Percentiles rank a stretch among this genome's conserved stretches.
phyloP scores from a whole-genome alignment of 352 stramenopile species.

The Phytophthora megakarya region DNA sequence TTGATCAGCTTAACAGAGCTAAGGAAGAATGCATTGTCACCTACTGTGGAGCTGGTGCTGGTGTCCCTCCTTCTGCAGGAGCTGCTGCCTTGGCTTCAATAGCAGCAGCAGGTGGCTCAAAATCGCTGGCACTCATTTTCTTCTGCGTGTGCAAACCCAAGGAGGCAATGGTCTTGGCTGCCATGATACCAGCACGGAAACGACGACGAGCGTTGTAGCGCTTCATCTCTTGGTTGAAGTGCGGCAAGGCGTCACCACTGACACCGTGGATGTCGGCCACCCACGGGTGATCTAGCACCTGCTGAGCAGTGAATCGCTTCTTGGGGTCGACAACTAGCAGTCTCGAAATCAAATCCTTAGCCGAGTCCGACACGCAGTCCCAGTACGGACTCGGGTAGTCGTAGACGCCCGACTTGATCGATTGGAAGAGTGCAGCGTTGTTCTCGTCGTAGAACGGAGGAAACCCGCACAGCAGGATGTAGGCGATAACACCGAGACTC shows the following conservation, averaged over 20 bases:
- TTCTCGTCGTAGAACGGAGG: conserved; percentile 97
- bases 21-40: neutral
- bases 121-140: conserved; percentile 40
- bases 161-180: conserved; percentile 69
- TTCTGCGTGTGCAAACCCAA: conserved; percentile 48
- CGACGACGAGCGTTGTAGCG: conserved; percentile 84
- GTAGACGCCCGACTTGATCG: conserved; percentile 90
- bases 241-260: conserved; percentile 76
- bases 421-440: conserved; percentile 88
- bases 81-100: conserved; percentile 12
- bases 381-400: conserved; percentile 95
- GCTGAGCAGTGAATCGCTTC: conserved; percentile 87
- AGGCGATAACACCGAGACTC: conserved; percentile 97
- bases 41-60: conserved; percentile 19
- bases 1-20: neutral
- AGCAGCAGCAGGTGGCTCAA: conserved; percentile 36
- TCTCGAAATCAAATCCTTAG: conserved; percentile 93
- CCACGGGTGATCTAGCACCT: conserved; percentile 87
- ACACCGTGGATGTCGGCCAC: conserved; percentile 80
- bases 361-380: conserved; percentile 89
- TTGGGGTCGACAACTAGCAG: conserved; percentile 91
- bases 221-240: conserved; percentile 92
- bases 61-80: conserved; percentile 3
- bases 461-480: conserved; percentile 93
- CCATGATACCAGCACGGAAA: conserved; percentile 84